Base-by-base conservation (phyloP, 768 basidiomycete species). In the Lactarius evosmus region DNA sequence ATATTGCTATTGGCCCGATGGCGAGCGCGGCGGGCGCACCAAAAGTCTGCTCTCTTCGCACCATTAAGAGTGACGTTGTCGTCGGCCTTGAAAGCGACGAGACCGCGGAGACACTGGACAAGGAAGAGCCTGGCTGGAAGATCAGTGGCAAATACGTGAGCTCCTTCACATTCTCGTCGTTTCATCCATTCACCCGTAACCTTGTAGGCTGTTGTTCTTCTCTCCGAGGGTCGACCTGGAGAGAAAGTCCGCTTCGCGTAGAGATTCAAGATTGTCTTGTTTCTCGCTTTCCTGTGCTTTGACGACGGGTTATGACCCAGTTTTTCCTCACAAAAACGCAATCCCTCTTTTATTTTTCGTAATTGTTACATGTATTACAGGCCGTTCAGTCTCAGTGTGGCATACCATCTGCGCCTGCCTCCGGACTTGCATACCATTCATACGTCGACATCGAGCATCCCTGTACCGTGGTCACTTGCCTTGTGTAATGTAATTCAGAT, bases 141-240 rank as follows among this genome's bases (percentile, higher is more conserved):
- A 96, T 97, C 71, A 92, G 91, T 56, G 94, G 94, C 53, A 95
- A 95, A 92, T 95, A 94, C 71, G 93, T 94, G 74, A 77, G 91
- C 82, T 29, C 12, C 50, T 32, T 50, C 50, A 38, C 58, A 51
- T 17, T 57, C 58, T 36, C n/a, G 49, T 49, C 17, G 33, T 27
- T 30, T 11, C 19, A 44, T 36, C 53, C 44, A 58, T 56, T 59
- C 51, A 60, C 53, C 61, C 7, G 3, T 64, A 14, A 29, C 14
- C 41, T 51, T 44, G 17, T 64, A 92, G 91, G 94, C 94, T 69
- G 87, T 95, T 63, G 88, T 95, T 5, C 83, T 95, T 11, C 76
- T 95, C 34, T 93, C 91, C 3, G 88, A 92, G 60, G 94, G 94
- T 40, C 87, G 91, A 61, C 93, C 93, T 32, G 92, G 91, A 53